Base-by-base conservation (phyloP, 768 basidiomycete species). In the Leccinum disarticulatum region DNA sequence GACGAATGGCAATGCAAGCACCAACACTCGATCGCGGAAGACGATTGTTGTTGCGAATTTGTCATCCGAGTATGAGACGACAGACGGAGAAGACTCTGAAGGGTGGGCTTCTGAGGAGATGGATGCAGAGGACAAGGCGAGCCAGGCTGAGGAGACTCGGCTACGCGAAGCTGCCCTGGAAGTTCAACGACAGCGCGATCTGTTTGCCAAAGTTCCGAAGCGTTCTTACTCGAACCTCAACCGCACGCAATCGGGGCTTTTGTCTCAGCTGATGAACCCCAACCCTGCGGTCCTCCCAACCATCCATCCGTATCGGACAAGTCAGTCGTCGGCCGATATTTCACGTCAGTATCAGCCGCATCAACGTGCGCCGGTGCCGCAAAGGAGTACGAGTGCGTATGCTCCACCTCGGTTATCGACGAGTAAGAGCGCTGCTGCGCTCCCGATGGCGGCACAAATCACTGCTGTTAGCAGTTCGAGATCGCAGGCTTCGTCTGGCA, bases 231-330 rank as follows among this genome's bases (percentile, higher is more conserved):
- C 83, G 55, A 84, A 84, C 60, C 72, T 81, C 70, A 85, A 71
- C 67, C 84, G 73, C 55, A 77, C 80, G 10, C 73, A 76, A 51
- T 82, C 81, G 9, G 90, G 90, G 4, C 71, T 89, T 47, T 74
- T 91, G 56, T 83, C 83, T 28, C 84, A 84, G 70, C 73, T 93
- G 47, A 79, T 93, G 79, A 87, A 91, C 62, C 91, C 90, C 1
- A 82, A 87, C 66, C 86, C 87, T 19, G 67, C 76, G 13, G 75
- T 84, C 31, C 81, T 89, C 66, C 86, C 87, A 6, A 70, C 73
- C 1, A 80, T 76, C 43, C 87, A 87, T 70, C 83, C 86, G 2
- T 87, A 85, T 72, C 77, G 83, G 60, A 72, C 77, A 15, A 83
- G 77, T 17, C 80, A 78, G 57, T 79, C 80, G 8, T 74, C 75